Evolutionary conservation across 768 basidiomycete genomes (phyloP).

Genomic region (Kwoniella botswanensis): DNA sequence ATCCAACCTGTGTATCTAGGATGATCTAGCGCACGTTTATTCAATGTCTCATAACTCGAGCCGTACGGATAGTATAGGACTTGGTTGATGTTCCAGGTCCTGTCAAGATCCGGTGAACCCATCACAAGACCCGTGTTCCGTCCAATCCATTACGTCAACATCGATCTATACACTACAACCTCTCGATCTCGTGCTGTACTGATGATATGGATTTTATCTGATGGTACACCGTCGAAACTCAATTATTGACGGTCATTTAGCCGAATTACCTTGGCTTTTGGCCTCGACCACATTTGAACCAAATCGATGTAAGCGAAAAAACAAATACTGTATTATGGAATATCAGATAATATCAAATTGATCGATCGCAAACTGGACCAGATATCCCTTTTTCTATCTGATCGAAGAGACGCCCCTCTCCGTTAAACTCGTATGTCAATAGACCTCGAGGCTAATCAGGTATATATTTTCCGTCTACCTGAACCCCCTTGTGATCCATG

Average conservation of each 20-base stretch:
- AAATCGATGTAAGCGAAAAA: not conserved
- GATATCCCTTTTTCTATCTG: not conserved
- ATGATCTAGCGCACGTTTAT: not conserved
- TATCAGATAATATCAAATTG: not conserved
- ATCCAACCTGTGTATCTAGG: not conserved
- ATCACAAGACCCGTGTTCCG: not conserved
- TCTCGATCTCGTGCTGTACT: too few relatives aligned
- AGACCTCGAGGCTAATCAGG: not conserved
- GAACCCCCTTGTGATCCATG: not conserved
- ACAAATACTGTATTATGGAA: not conserved
- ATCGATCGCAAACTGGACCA: not conserved
- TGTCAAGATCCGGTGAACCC: not conserved
- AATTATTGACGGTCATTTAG: not conserved
- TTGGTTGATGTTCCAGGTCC: not conserved
- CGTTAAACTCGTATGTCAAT: not conserved
- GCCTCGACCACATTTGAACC: not conserved
- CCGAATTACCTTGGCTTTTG: not conserved
- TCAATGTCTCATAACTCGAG: not conserved
- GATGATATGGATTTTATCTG: too few relatives aligned
- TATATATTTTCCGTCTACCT: not conserved
- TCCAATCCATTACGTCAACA: not conserved
- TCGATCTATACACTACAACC: not conserved
- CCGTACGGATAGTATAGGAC: too few relatives aligned
- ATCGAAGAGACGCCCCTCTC: not conserved
- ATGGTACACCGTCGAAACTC: too few relatives aligned